Evolutionary conservation across 2,329 filamentous ascomycete genomes (phyloP).

Genomic region (Botryotinia convoluta): DNA sequence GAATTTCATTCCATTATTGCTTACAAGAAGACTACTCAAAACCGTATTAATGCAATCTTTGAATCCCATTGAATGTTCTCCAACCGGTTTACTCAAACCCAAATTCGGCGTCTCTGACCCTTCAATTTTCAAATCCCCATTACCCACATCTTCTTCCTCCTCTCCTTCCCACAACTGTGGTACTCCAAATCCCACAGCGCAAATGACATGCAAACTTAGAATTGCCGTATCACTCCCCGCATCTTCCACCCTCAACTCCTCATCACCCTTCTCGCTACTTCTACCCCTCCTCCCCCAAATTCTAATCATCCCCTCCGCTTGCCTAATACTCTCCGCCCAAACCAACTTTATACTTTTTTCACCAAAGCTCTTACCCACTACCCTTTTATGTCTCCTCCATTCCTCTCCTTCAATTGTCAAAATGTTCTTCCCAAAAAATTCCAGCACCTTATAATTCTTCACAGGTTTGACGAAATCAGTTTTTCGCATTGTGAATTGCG

Average conservation of each 20-base stretch:
- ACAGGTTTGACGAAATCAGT: conserved; percentile 37
- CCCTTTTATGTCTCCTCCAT: conserved; percentile 38
- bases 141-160: neutral
- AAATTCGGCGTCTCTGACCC: neutral
- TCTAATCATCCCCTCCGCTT: conserved; percentile 45
- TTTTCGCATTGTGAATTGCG: conserved; percentile 32
- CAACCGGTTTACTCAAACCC: neutral
- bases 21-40: conserved; percentile 44
- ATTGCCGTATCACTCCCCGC: conserved; percentile 48
- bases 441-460: conserved; percentile 35
- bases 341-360: conserved; percentile 48
- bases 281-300: conserved; percentile 45
- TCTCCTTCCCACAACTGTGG: conserved; percentile 41
- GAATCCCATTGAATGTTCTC: conserved; percentile 45
- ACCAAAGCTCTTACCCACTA: conserved; percentile 37
- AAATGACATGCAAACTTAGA: conserved; percentile 53
- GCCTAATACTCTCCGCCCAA: conserved; percentile 48
- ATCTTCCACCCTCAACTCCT: conserved; percentile 40
- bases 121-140: neutral
- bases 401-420: conserved; percentile 36
- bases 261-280: conserved; percentile 37
- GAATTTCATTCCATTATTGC: neutral
- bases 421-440: conserved; percentile 37
- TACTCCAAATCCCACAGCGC: conserved; percentile 50
- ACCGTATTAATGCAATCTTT: conserved; percentile 48